These are phyloP conservation scores for Pseudogymnoascus sp. DNA, from an alignment of 2,329 filamentous ascomycete species.

Conservation along the genomic window DNA sequence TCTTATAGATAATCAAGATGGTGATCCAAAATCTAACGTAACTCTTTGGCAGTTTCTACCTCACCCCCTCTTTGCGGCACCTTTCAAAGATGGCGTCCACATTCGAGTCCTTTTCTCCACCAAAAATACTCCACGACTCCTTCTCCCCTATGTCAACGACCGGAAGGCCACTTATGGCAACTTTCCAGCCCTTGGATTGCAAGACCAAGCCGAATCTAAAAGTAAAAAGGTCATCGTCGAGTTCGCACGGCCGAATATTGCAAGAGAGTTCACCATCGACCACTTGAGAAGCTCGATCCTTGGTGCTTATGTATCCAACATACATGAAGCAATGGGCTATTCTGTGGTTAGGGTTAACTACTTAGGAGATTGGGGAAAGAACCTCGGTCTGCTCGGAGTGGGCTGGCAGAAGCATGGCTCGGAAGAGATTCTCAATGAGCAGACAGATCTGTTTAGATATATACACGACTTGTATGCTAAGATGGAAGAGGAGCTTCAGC, in stretches of 20 bases:
- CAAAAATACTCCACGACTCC: constrained; percentile 44
- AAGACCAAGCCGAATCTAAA: constrained; percentile 36
- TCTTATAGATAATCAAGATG: too few species aligned
- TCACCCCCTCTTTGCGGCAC: constrained; percentile 49
- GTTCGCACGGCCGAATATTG: constrained; percentile 61
- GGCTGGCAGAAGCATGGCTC: constrained; percentile 53
- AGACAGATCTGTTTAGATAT: constrained; percentile 46
- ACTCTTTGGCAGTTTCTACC: constrained; percentile 41
- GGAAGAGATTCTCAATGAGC: constrained; percentile 23
- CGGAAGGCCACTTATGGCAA: constrained; percentile 51
- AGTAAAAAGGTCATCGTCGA: constrained; percentile 48
- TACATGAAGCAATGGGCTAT: constrained; percentile 55
- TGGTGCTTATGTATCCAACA: constrained; percentile 56
- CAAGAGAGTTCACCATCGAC: constrained; percentile 59
- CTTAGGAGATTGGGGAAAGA: constrained; percentile 62
- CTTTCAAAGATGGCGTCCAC: constrained; percentile 49
- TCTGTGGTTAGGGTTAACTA: constrained; percentile 59
- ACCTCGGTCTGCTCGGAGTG: constrained; percentile 56
- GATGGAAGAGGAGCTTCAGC: constrained; percentile 49
- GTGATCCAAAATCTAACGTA: too few species aligned
- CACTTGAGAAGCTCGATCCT: constrained; percentile 62
- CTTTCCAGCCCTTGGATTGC: constrained; percentile 50
- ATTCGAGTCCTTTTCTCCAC: constrained; percentile 61
- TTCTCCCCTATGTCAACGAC: constrained; percentile 53
- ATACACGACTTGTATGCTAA: constrained; percentile 52